Evolutionary conservation across 768 basidiomycete species (phyloP), one percentile per base, ranked within the genome.

Genomic region (Dendrothele bispora): DNA sequence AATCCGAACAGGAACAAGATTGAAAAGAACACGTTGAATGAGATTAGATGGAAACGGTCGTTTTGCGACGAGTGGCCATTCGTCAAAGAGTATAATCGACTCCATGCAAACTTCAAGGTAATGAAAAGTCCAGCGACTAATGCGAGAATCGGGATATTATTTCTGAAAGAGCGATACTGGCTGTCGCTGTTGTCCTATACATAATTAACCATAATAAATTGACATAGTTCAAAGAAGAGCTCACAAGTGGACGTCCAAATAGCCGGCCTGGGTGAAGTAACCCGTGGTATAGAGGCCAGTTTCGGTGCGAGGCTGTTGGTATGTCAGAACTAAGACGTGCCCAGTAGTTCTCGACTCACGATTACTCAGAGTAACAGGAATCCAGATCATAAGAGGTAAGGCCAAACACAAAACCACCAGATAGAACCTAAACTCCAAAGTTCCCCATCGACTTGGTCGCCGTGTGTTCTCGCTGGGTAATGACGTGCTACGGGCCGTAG

Each of bases 131-230:
- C 49, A 14, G 74, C 71, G 11, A 72, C 69, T 26, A 66, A 53
- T 15, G 74, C 58, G 4, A 98, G 76, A 5, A 83, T 64, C 5
- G 85, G 80, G 38, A 98, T 61, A 61, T 93, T 91, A 56, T 78
- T 74, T 30, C 97, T 81, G 66, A 99, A 97, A 3, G 83, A 78
- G 21, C 87, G 86, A 62, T 94, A 98, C 70, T 98, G 97, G 0
- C 76, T 70, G 59, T 98, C 97, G 53, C 90, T 92, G 60, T 87
- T 90, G 65, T 99, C 97, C 95, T 98, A 53, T 8, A 28, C 39
- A 29, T 34, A 26, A 21, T 40, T 48, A 27, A 51, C n/a, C 24
- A 14, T 38, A n/a, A 8, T 38, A 15, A 36, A n/a, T 26, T 3
- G n/a, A 18, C n/a, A 8, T 25, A 11, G 25, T 14, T 0, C 15